These are phyloP conservation scores for Talaromyces funiculosus DNA, from an alignment of 2,329 filamentous ascomycete species.

Conservation along the genomic window DNA sequence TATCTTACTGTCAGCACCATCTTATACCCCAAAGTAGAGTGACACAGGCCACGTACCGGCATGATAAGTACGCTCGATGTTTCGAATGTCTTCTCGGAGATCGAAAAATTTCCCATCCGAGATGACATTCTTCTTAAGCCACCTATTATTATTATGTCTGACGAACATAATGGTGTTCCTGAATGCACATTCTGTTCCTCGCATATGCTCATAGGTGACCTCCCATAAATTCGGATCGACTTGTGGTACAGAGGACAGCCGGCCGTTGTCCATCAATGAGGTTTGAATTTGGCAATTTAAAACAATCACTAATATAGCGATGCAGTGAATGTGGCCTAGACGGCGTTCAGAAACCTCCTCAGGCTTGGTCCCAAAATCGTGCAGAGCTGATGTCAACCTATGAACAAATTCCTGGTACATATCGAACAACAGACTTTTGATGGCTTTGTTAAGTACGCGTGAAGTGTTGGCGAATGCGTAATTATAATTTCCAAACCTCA, in stretches of 20 bases:
- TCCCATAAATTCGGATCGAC: background rate
- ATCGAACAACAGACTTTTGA: conserved; percentile 11
- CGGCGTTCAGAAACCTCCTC: background rate
- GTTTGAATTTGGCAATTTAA: conserved; percentile 10
- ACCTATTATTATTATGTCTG: background rate
- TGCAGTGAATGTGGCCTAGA: conserved; percentile 8
- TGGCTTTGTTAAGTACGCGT: conserved; percentile 10
- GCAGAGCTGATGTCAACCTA: conserved; percentile 3
- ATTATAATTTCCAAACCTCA: background rate
- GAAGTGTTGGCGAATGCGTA: background rate
- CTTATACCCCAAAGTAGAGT: background rate
- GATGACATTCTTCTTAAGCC: background rate
- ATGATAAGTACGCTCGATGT: background rate
- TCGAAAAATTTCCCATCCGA: background rate
- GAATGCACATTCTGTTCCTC: background rate
- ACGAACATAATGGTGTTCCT: conserved; percentile 1
- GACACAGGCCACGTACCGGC: background rate
- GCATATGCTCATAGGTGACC: background rate
- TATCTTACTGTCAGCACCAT: background rate
- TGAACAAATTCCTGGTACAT: background rate
- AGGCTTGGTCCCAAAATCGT: background rate
- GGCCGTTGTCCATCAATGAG: conserved; percentile 10
- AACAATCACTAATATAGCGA: conserved; percentile 9
- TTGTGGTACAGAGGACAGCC: background rate
- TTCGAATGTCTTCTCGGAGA: background rate